Evolutionary conservation across 495 filamentous ascomycete genomes (phyloP).

Genomic region (Cenococcum geophilum): DNA sequence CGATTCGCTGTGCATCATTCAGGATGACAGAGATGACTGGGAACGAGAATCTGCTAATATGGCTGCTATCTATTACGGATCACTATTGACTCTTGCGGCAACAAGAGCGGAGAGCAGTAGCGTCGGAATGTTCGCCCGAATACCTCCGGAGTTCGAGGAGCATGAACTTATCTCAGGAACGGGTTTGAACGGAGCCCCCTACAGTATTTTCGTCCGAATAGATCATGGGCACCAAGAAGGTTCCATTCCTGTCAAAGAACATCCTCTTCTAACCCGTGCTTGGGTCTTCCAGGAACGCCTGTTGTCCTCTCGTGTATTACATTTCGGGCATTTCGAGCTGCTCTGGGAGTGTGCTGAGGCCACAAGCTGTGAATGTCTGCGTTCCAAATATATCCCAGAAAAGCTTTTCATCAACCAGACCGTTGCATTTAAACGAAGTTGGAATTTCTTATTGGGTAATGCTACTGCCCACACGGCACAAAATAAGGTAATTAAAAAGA

Average conservation of each 20-base stretch:
- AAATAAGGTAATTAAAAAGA: neutral
- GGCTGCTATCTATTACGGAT: constrained; percentile 9
- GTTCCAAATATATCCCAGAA: neutral
- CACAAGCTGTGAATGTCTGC: neutral
- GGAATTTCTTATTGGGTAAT: neutral
- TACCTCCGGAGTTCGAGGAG: too few relatives aligned
- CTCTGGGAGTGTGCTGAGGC: neutral
- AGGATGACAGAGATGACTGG: constrained; percentile 14
- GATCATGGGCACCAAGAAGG: too few relatives aligned
- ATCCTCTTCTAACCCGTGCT: neutral
- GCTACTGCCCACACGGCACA: neutral
- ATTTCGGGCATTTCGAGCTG: neutral
- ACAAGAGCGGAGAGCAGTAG: neutral
- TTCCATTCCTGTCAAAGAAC: too few relatives aligned
- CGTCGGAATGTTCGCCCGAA: too few relatives aligned
- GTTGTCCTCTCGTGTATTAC: neutral
- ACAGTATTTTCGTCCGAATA: too few relatives aligned
- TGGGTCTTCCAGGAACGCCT: neutral
- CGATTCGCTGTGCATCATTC: constrained; percentile 26
- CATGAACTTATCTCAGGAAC: too few relatives aligned
- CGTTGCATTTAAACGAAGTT: neutral
- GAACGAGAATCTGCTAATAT: constrained; percentile 4
- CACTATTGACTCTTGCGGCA: constrained; percentile 8
- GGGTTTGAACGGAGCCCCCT: too few relatives aligned
- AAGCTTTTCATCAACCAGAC: neutral